phyloP scores from a whole-genome alignment of 2,329 filamentous ascomycete species.

The Paramyrothecium roridum region DNA sequence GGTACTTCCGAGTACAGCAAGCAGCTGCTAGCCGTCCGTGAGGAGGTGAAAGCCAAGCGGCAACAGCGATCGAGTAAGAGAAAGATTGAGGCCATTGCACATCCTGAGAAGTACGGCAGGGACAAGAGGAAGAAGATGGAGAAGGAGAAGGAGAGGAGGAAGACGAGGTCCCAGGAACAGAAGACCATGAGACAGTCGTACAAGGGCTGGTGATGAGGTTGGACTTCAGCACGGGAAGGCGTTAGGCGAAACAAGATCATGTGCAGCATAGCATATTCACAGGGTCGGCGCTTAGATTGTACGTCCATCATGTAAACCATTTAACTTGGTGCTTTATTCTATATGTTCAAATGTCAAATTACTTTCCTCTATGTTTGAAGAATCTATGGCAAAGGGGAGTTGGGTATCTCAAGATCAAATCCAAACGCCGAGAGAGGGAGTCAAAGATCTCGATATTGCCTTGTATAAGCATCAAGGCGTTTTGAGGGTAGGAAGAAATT shows the following conservation, averaged over 20 bases:
- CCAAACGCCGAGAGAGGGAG: not conserved
- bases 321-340: not conserved
- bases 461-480: not conserved
- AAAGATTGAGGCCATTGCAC: constrained; percentile 79
- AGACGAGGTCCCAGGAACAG: constrained; percentile 72
- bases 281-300: constrained; percentile 14
- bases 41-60: constrained; percentile 67
- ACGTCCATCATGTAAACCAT: constrained; percentile 7
- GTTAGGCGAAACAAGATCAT: constrained; percentile 8
- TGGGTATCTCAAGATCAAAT: not conserved
- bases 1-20: constrained; percentile 78
- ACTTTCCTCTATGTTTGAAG: no score
- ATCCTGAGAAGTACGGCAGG: constrained; percentile 73
- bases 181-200: constrained; percentile 70
- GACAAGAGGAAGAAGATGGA: constrained; percentile 83
- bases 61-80: constrained; percentile 78
- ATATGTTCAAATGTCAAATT: no score
- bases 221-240: constrained; percentile 13
- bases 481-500: no score
- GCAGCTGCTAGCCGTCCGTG: constrained; percentile 68
- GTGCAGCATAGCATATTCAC: constrained; percentile 10
- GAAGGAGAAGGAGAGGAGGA: constrained; percentile 78
- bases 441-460: not conserved
- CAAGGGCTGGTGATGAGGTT: constrained; percentile 39
- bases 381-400: constrained; percentile 6